Base-by-base conservation (phyloP, 225 moss, liverwort and hornwort species). In the Rhytidiadelphus loreus region DNA sequence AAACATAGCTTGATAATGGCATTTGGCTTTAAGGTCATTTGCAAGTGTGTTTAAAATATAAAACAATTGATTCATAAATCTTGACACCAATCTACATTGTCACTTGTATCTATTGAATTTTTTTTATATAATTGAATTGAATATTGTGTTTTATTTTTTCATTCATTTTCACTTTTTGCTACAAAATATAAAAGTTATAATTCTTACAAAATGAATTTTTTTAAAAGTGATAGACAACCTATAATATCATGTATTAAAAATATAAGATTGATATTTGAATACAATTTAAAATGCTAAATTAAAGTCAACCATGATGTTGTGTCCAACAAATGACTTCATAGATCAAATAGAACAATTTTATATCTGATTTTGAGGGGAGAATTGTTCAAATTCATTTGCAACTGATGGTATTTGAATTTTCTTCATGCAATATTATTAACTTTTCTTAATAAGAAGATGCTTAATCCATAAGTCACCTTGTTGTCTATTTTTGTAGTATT, bases 161-260 rank as follows among this genome's bases (percentile, higher is more conserved):
- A 26, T 41, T 41, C n/a, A n/a, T n/a, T n/a, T n/a, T n/a, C n/a
- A n/a, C n/a, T 16, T 25, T 14, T 71, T 16, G 1, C 9, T 8
- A 16, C 28, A 71, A 43, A 16, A 2, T 28, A 43, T 8, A 25
- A 15, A 0, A 15, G 15, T 5, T 9, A 26, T 9, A 9, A 0
- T 43, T 26, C 9, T 9, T 16, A 4, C 25, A 26, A 25, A 70
- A 1, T 41, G 0, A 41, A 41, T 24, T 7, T 26, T 70, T 64
- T 9, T 10, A 9, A 17, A 2, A 29, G 11, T 19, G 1, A 63
- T 10, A 65, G 19, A 6, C 6, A 65, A 35, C 37, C 4, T 1
- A 66, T 65, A 20, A 65, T 37, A 33, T 11, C 3, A 37, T 21
- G 12, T 21, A 4, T 3, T 21, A 7, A 22, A n/a, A n/a, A 12